Percentiles rank a stretch among this genome's conserved stretches.
Evolutionary conservation across 768 basidiomycete species (phyloP).

Genomic region (Rhizopogon vinicolor): DNA sequence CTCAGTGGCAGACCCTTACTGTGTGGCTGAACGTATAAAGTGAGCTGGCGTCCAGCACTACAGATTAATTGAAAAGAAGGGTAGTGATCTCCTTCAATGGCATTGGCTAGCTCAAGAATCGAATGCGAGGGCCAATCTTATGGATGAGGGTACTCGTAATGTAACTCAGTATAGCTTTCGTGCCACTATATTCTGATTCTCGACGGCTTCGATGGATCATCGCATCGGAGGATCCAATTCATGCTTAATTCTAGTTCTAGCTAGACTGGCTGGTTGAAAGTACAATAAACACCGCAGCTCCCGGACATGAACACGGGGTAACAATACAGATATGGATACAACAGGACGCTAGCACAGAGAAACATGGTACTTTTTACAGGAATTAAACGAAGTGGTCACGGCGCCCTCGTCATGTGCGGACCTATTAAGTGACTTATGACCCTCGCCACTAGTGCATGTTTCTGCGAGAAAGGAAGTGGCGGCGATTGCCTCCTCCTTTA

Average conservation of each 20-base stretch:
- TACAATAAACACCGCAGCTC: constrained; percentile 7
- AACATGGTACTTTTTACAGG: neutral
- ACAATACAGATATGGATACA: constrained; percentile 5
- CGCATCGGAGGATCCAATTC: neutral
- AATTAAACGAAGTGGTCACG: constrained; percentile 7
- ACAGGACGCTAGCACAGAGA: constrained; percentile 6
- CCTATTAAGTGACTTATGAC: constrained; percentile 4
- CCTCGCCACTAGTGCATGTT: constrained; percentile 7
- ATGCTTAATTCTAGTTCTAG: constrained; percentile 7
- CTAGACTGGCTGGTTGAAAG: constrained; percentile 7
- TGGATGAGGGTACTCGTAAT: neutral
- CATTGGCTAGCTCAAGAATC: neutral
- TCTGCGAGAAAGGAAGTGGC: constrained; percentile 15
- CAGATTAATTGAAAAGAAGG: neutral
- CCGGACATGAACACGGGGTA: constrained; percentile 19
- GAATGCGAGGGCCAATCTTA: neutral
- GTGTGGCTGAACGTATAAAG: neutral
- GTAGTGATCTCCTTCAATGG: neutral
- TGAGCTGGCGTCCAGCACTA: neutral
- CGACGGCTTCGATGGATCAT: neutral
- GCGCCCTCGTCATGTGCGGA: constrained; percentile 9
- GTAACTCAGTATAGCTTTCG: neutral
- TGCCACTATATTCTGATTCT: neutral
- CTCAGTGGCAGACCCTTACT: neutral
- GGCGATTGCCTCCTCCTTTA: constrained; percentile 14